Evolutionary conservation across 768 basidiomycete genomes (phyloP).

Genomic region (Pholiota molesta): DNA sequence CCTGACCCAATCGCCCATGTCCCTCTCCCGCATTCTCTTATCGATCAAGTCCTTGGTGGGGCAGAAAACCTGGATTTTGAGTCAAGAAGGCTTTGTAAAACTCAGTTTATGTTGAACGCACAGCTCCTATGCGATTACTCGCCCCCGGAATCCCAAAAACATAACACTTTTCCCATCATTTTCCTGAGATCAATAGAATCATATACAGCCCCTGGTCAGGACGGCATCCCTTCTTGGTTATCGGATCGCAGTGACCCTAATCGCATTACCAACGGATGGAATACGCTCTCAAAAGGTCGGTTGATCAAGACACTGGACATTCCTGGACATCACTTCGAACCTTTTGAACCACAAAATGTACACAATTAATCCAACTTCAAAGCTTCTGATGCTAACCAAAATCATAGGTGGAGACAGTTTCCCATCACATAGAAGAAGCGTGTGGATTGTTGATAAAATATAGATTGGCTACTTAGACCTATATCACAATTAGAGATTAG

Average conservation of each 20-base stretch:
- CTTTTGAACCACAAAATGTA: conserved; percentile 57
- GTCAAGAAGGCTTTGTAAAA: conserved; percentile 38
- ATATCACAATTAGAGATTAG: too few relatives aligned
- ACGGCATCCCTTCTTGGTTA: conserved; percentile 55
- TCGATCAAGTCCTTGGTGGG: conserved; percentile 47
- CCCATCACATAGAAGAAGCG: conserved; percentile 23
- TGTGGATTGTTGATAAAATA: conserved; percentile 17
- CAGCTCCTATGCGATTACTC: conserved; percentile 50
- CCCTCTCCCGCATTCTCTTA: conserved; percentile 53
- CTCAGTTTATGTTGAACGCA: conserved; percentile 54
- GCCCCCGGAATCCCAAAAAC: conserved; percentile 26
- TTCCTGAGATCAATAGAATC: conserved; percentile 57
- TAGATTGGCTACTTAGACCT: background rate
- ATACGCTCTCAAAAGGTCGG: conserved; percentile 34
- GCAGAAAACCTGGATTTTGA: conserved; percentile 30
- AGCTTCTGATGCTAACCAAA: background rate
- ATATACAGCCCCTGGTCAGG: conserved; percentile 35
- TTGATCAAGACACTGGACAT: conserved; percentile 52
- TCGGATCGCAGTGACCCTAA: conserved; percentile 41
- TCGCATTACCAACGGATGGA: conserved; percentile 48
- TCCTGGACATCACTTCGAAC: conserved; percentile 68
- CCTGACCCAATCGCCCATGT: conserved; percentile 58
- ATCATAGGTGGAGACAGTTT: conserved; percentile 17
- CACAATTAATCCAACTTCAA: conserved; percentile 8
- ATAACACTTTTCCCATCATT: conserved; percentile 39